These are phyloP conservation scores for Mortierella sp. DNA, from an alignment of 371 early-diverging fungal genomes.

Conservation along the genomic window DNA sequence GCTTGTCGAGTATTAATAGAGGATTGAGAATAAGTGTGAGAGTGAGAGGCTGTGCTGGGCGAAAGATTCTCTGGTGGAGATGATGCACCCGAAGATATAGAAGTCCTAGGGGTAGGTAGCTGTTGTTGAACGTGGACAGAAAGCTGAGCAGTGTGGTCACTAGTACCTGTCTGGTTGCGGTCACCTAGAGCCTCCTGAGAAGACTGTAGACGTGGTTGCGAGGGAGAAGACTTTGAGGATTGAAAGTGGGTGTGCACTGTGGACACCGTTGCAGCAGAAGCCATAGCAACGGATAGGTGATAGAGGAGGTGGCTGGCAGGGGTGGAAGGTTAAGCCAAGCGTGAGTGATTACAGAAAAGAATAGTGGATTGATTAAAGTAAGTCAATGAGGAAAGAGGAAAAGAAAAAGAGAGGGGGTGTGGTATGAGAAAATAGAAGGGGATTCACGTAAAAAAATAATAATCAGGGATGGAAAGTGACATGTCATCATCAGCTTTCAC, in stretches of 20 bases:
- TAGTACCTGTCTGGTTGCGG: constrained; percentile 5
- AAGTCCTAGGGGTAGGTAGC: constrained; percentile 41
- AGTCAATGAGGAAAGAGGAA: neutral
- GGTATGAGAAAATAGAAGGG: neutral
- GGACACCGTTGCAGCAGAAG: constrained; percentile 36
- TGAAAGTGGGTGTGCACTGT: constrained; percentile 24
- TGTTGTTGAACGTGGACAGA: constrained; percentile 24
- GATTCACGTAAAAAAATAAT: neutral
- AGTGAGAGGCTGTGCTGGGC: constrained; percentile 13
- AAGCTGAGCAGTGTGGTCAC: neutral
- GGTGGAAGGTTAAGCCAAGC: neutral
- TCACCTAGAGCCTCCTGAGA: constrained; percentile 11
- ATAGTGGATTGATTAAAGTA: neutral
- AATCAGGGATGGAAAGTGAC: too few relatives aligned
- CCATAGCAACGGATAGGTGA: constrained; percentile 14
- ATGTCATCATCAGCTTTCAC: too few relatives aligned
- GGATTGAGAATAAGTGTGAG: constrained; percentile 10
- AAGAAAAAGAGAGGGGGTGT: neutral
- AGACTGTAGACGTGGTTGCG: constrained; percentile 7
- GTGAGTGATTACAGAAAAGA: neutral
- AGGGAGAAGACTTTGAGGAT: constrained; percentile 11
- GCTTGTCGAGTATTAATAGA: constrained; percentile 11
- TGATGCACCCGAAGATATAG: constrained; percentile 36
- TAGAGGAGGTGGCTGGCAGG: neutral
- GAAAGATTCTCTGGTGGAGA: constrained; percentile 35